Evolutionary conservation across 371 early-diverging fungal genomes (phyloP).

Genomic region (Thermomucor indicae-seudaticae): DNA sequence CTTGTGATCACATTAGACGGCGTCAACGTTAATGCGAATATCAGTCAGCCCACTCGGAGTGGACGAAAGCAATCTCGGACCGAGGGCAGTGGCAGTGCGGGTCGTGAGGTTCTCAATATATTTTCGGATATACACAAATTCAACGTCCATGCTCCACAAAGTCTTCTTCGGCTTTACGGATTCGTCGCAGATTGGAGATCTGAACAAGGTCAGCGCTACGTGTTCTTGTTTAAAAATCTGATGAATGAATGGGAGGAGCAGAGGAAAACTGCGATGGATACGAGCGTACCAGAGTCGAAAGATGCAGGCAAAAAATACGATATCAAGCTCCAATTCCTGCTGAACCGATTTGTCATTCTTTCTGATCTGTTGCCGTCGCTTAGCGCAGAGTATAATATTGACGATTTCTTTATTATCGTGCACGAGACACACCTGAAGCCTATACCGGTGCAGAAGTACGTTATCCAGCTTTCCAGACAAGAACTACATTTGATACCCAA

Average conservation of each 20-base stretch:
- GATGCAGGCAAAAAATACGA: conserved; percentile 26
- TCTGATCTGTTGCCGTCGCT: conserved; percentile 69
- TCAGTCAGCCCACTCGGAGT: conserved; percentile 22
- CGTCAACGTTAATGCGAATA: conserved; percentile 36
- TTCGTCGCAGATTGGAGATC: conserved; percentile 80
- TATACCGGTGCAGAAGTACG: conserved; percentile 38
- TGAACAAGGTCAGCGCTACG: conserved; percentile 72
- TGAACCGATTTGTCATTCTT: conserved; percentile 54
- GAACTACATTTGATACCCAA: conserved; percentile 52
- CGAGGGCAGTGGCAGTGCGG: conserved; percentile 9
- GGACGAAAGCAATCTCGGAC: conserved; percentile 7
- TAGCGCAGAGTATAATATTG: conserved; percentile 57
- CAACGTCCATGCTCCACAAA: conserved; percentile 64
- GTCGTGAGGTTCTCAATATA: conserved; percentile 46
- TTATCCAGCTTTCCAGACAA: conserved; percentile 54
- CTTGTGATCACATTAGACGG: conserved; percentile 32
- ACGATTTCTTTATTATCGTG: conserved; percentile 51
- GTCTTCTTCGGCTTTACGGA: conserved; percentile 69
- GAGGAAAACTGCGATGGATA: conserved; percentile 18
- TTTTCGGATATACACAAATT: conserved; percentile 56
- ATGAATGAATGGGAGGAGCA: conserved; percentile 69
- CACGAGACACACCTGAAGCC: conserved; percentile 38
- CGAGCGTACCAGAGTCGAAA: conserved; percentile 12
- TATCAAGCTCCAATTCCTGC: conserved; percentile 59
- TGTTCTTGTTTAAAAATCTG: conserved; percentile 70